phyloP scores from a whole-genome alignment of 352 stramenopile genomes.

The Phytophthora rubi region DNA sequence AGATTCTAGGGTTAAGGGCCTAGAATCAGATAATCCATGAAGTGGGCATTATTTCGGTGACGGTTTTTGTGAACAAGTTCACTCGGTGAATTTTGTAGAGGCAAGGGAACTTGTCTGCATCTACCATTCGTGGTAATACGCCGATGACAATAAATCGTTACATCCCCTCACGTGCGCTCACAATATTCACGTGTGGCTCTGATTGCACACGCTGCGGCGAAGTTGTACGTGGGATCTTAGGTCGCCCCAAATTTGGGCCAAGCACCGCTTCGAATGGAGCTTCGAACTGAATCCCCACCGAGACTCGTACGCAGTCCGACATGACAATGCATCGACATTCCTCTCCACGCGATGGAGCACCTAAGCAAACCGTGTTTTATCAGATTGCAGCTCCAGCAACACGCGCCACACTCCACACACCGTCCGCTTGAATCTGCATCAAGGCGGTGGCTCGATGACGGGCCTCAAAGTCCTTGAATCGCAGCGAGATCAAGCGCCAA shows the following conservation, averaged over 20 bases:
- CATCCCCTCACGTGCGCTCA: constrained; percentile 2
- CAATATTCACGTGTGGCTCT: constrained; percentile 30
- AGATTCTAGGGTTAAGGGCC: too few species aligned
- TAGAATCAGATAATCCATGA: neutral
- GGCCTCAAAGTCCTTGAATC: neutral
- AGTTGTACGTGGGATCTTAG: constrained; percentile 5
- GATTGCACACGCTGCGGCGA: constrained; percentile 16
- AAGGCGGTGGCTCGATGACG: constrained; percentile 12
- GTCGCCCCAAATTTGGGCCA: neutral
- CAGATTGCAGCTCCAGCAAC: neutral
- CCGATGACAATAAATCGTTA: neutral
- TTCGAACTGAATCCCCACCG: constrained; percentile 25
- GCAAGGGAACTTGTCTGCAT: neutral
- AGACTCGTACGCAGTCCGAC: neutral
- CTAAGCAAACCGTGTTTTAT: neutral
- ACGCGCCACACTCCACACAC: neutral
- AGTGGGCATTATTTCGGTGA: neutral
- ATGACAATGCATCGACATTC: neutral
- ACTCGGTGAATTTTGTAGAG: neutral
- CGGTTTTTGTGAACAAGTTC: neutral
- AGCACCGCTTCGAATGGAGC: constrained; percentile 15
- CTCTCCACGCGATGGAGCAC: neutral
- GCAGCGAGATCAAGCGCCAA: neutral
- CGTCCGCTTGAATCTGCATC: constrained; percentile 17
- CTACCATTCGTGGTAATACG: neutral